Percentiles rank a stretch among this genome's conserved stretches.
phyloP scores from a whole-genome alignment of 2,329 filamentous ascomycete species.

The Nothophaeocryptopus gaeumannii region DNA sequence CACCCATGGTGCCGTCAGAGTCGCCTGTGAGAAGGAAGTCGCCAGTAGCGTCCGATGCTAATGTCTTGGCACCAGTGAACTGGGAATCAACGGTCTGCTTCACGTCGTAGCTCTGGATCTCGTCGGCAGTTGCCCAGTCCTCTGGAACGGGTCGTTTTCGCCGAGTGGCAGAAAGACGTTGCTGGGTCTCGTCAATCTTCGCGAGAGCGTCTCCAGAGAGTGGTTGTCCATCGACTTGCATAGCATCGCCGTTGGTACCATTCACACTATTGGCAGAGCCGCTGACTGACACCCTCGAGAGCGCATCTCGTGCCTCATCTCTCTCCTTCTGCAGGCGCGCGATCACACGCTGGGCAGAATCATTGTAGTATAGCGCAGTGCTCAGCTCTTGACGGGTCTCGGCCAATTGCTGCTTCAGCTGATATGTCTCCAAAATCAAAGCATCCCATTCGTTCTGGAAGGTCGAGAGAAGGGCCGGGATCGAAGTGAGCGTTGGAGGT shows the following conservation, averaged over 20 bases:
- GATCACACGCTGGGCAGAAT: slow-evolving; percentile 94
- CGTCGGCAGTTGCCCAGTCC: slow-evolving; percentile 76
- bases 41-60: slow-evolving; percentile 59
- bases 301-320: slow-evolving; percentile 84
- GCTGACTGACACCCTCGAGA: slow-evolving; percentile 79
- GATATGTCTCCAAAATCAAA: slow-evolving; percentile 85
- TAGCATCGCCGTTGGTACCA: slow-evolving; percentile 68
- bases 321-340: slow-evolving; percentile 85
- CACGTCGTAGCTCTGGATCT: slow-evolving; percentile 60
- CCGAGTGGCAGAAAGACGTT: slow-evolving; percentile 79
- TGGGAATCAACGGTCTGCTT: slow-evolving; percentile 54
- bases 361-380: slow-evolving; percentile 91
- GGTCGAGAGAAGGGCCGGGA: slow-evolving; percentile 85
- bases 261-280: slow-evolving; percentile 37
- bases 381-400: slow-evolving; percentile 92
- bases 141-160: slow-evolving; percentile 85
- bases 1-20: slow-evolving; percentile 67
- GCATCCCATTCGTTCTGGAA: slow-evolving; percentile 99
- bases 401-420: slow-evolving; percentile 80
- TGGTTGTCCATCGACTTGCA: slow-evolving; percentile 83
- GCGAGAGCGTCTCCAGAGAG: slow-evolving; percentile 69
- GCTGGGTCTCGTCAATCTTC: slow-evolving; percentile 76
- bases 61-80: slow-evolving; percentile 56
- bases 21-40: slow-evolving; percentile 72
- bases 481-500: slow-evolving; percentile 90